Evolutionary conservation across 164 flowering plant genomes (phyloP), one percentile per base, ranked within the genome.

Genomic region (Aristolochia californica): DNA sequence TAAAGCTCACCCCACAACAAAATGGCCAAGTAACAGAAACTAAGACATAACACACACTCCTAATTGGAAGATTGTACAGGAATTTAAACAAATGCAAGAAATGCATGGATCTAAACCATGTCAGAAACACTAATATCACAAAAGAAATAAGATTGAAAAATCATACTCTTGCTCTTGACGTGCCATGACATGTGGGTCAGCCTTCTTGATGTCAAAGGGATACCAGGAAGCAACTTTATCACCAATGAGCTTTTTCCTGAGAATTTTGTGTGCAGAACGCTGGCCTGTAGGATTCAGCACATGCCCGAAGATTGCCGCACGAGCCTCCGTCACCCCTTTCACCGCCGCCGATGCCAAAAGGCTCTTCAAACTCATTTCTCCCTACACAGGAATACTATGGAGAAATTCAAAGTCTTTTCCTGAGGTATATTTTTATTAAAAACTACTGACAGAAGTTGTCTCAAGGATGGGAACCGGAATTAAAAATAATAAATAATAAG

Each of bases 231-330:
- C 79, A 49, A 88, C 82, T 63, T 88, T 88, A 22, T 84, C 88
- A 44, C 96, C 95, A 43, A 91, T 76, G 53, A 91, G 85, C 71
- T 91, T 91, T 78, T 84, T 88, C 14, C 90, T 69, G 2, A 86
- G 71, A 48, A 91, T 45, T 74, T 88, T 91, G 66, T 86, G 90
- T 5, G 93, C 56, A 17, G 96, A 83, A 66, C 80, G 75, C 74
- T 81, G 75, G 2, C 91, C 98, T 0, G 88, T 81, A 15, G 90
- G 91, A 70, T 91, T 91, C 15, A 91, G 74, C 14, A 88, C 75
- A 55, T 86, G 98, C 0, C 96, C 98, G 20, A 91, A 91, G 64
- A 91, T 91, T 65, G 68, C 70, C 0, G 93, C 93, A 72, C 95
- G 72, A 0, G 88, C 96, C 69, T 87, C 91, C 10, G 77, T 64